Percentiles rank a stretch among this genome's conserved stretches.
Evolutionary conservation across 306 rosid species (phyloP).

Genomic region (Astragalus membranaceus): DNA sequence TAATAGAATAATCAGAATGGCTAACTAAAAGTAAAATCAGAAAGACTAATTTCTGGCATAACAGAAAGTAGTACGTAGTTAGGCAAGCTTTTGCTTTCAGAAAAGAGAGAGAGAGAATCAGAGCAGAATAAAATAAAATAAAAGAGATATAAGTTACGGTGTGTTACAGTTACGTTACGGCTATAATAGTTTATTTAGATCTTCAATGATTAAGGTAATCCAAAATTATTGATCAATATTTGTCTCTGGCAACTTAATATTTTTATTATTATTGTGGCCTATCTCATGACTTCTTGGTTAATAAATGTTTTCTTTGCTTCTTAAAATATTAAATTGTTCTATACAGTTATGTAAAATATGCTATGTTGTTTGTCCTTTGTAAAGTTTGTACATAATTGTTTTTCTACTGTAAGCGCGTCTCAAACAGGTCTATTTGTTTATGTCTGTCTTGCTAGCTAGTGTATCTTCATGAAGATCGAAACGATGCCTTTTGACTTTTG

Average conservation of each 20-base stretch:
- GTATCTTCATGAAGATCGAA: neutral
- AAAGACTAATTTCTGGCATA: neutral
- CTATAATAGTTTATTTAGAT: constrained; percentile 24
- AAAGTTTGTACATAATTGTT: neutral
- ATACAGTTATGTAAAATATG: too few relatives aligned
- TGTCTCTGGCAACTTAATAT: neutral
- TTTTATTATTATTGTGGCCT: too few relatives aligned
- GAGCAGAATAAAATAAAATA: neutral
- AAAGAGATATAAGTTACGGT: neutral
- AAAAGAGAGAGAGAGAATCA: neutral
- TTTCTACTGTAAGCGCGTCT: constrained; percentile 26
- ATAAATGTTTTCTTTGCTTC: too few relatives aligned
- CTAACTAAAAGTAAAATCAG: too few relatives aligned
- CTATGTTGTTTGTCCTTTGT: neutral
- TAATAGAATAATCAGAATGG: too few relatives aligned
- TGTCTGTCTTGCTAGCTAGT: neutral
- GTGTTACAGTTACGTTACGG: neutral
- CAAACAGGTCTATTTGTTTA: neutral
- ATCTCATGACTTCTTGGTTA: too few relatives aligned
- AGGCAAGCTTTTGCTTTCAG: neutral
- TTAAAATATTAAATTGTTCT: too few relatives aligned
- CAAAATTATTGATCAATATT: constrained; percentile 4
- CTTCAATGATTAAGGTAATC: constrained; percentile 25
- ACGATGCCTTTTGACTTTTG: constrained; percentile 17
- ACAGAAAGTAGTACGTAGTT: neutral